Evolutionary conservation across 2,329 filamentous ascomycete genomes (phyloP).

Genomic region (Chrysoporthe puriensis): DNA sequence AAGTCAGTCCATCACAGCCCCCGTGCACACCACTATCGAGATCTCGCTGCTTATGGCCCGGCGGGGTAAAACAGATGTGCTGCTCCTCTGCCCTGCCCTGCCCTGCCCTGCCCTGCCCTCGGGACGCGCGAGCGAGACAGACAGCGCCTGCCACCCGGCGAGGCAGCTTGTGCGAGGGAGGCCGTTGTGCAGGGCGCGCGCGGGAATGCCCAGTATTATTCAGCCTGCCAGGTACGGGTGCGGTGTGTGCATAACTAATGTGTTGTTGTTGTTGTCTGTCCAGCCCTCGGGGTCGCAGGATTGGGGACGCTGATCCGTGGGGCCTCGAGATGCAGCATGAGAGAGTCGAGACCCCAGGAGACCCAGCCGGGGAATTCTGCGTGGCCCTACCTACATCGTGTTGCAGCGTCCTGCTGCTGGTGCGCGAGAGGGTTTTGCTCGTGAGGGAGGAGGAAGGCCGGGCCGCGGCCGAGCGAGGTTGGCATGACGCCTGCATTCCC

Average conservation of each 20-base stretch:
- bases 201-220: neutral
- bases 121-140: too few species aligned
- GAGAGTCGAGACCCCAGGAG: neutral
- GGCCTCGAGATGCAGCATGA: neutral
- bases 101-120: neutral
- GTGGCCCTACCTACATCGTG: neutral
- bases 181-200: too few species aligned
- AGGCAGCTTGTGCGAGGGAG: too few species aligned
- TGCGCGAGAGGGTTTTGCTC: neutral
- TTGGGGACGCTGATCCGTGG: neutral
- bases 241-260: neutral
- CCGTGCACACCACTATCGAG: constrained; percentile 7
- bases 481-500: neutral
- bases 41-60: neutral
- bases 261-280: neutral
- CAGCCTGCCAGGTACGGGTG: neutral
- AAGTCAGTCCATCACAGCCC: neutral
- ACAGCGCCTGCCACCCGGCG: too few species aligned
- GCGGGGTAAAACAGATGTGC: neutral
- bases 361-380: neutral
- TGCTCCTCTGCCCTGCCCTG: neutral
- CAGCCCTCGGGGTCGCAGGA: neutral
- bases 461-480: neutral
- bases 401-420: neutral
- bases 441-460: neutral